phyloP scores from a whole-genome alignment of 176 grass and related monocot genomes.

The Phyllostachys edulis region DNA sequence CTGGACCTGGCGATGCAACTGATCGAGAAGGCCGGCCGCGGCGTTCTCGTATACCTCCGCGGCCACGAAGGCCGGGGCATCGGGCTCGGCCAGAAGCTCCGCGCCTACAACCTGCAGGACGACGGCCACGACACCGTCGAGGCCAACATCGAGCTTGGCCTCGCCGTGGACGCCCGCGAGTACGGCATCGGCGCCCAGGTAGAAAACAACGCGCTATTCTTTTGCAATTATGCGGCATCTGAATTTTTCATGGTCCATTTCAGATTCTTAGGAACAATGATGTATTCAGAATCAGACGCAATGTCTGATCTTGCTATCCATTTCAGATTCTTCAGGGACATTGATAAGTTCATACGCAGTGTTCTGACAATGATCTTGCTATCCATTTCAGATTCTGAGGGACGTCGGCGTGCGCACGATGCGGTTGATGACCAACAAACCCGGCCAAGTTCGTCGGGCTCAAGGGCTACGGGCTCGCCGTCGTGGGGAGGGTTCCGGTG shows the following conservation, averaged over 20 bases:
- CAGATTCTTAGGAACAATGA: background rate
- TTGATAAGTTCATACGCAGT: background rate
- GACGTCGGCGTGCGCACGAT: constrained; percentile 88
- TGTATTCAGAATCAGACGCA: background rate
- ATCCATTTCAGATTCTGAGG: constrained; percentile 53
- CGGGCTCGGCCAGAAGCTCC: constrained; percentile 82
- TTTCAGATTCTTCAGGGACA: background rate
- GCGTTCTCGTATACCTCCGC: constrained; percentile 82
- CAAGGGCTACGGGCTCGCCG: constrained; percentile 88
- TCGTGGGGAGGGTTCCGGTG: constrained; percentile 80
- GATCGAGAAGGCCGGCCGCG: constrained; percentile 82
- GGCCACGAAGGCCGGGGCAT: constrained; percentile 97
- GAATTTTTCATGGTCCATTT: background rate
- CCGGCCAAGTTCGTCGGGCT: constrained; percentile 91
- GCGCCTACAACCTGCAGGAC: constrained; percentile 90
- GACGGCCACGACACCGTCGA: constrained; percentile 84
- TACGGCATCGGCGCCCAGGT: constrained; percentile 98
- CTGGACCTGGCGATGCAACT: constrained; percentile 76
- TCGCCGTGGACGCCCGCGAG: constrained; percentile 82
- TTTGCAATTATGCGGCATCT: background rate
- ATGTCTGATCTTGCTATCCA: background rate
- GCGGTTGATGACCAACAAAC: constrained; percentile 95
- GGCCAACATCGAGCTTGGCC: constrained; percentile 89
- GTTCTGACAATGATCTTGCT: background rate
- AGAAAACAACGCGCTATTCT: background rate